phyloP scores from a whole-genome alignment of 2,329 filamentous ascomycete genomes.

The Colletotrichum sp. region DNA sequence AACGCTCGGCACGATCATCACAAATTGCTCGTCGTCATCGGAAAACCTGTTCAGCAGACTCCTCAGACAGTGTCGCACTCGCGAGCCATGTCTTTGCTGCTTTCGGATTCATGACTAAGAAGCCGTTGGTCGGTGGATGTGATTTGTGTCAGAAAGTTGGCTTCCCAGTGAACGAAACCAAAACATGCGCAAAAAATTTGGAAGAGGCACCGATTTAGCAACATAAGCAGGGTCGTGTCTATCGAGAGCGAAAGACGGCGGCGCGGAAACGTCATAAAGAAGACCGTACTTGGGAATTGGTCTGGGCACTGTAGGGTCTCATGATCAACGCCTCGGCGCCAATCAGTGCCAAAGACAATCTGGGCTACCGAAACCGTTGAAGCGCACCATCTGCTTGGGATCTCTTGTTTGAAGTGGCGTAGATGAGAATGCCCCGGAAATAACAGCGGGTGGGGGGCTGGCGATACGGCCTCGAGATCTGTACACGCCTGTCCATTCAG shows the following conservation, averaged over 20 bases:
- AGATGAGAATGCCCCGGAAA: not conserved
- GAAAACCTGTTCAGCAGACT: not conserved
- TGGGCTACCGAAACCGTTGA: conserved; percentile 1
- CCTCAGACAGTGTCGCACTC: not conserved
- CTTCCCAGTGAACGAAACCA: not conserved
- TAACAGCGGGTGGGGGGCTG: conserved; percentile 2
- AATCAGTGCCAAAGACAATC: not conserved
- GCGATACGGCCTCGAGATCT: not conserved
- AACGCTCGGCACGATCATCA: not conserved
- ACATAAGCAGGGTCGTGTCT: not conserved
- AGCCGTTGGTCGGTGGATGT: not conserved
- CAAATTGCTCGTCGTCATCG: not conserved
- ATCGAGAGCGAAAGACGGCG: not conserved
- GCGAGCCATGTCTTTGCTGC: not conserved
- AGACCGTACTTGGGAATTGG: not conserved
- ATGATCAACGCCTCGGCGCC: not conserved
- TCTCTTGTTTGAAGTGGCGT: not conserved
- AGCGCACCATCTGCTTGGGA: not conserved
- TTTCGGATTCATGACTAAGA: not conserved
- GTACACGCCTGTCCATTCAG: not conserved
- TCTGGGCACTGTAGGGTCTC: not conserved
- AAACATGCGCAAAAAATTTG: not conserved
- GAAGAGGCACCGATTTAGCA: not conserved
- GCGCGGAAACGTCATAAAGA: not conserved
- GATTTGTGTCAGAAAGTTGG: not conserved